These are phyloP conservation scores for Halteria grandinella DNA, from an alignment of 73 alveolate genomes.

Conservation along the genomic window DNA sequence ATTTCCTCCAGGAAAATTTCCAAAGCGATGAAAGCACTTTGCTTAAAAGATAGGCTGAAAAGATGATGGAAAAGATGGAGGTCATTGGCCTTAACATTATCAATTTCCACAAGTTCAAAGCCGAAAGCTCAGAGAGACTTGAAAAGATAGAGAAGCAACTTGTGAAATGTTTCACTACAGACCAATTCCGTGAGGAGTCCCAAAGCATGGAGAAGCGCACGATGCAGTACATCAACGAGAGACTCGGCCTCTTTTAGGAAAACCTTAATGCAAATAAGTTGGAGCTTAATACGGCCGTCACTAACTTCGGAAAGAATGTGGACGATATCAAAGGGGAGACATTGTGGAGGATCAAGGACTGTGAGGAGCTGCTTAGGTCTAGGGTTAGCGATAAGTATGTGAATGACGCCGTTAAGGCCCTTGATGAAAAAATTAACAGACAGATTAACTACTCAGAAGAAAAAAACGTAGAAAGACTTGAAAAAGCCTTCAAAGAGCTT, in stretches of 20 bases:
- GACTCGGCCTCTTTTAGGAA: slow-evolving; percentile 24
- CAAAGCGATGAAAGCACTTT: slow-evolving; percentile 29
- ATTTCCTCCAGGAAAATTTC: neutral
- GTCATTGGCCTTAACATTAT: slow-evolving; percentile 49
- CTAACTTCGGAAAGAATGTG: slow-evolving; percentile 32
- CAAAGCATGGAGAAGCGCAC: neutral
- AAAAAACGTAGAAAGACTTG: slow-evolving; percentile 23
- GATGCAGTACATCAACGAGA: slow-evolving; percentile 1
- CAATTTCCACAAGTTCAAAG: neutral
- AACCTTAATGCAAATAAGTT: slow-evolving; percentile 5
- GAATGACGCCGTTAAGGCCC: slow-evolving; percentile 41
- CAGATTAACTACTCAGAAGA: slow-evolving; percentile 7
- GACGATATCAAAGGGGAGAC: slow-evolving; percentile 45
- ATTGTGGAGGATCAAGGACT: slow-evolving; percentile 67
- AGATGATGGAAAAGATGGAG: slow-evolving; percentile 58
- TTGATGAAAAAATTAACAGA: slow-evolving; percentile 51
- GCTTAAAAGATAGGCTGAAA: slow-evolving; percentile 38
- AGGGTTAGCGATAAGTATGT: slow-evolving; percentile 57
- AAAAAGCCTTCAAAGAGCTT: slow-evolving; percentile 19
- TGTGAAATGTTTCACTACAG: slow-evolving; percentile 25
- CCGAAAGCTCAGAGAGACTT: slow-evolving; percentile 8
- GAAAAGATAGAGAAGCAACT: slow-evolving; percentile 30
- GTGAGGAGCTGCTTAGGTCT: slow-evolving; percentile 47
- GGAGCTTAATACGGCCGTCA: slow-evolving; percentile 12
- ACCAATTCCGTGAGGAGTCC: slow-evolving; percentile 40